These are phyloP conservation scores for Cornus suecica DNA, from an alignment of 148 eudicot genomes.

Conservation along the genomic window DNA sequence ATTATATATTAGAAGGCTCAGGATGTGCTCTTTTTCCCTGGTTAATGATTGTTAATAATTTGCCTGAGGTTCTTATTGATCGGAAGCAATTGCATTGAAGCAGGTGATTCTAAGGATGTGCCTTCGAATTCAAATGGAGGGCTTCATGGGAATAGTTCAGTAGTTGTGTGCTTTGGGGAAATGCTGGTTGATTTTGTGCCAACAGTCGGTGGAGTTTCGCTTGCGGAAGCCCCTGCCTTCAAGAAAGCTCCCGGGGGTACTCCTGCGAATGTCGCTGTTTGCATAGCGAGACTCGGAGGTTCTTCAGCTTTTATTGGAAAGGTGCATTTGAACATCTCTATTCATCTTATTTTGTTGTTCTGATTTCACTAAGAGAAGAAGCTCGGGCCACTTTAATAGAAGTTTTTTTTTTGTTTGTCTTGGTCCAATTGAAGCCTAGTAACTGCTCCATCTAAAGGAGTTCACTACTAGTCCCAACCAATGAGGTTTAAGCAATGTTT, in stretches of 20 bases:
- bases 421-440: no score
- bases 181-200: conserved; percentile 92
- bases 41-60: conserved; percentile 11
- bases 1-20: neutral
- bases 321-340: conserved; percentile 31
- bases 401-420: no score
- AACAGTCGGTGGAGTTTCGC: conserved; percentile 69
- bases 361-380: no score
- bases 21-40: neutral
- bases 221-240: conserved; percentile 88
- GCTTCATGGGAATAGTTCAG: conserved; percentile 9
- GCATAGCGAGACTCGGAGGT: conserved; percentile 79
- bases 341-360: neutral
- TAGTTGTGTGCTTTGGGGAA: conserved; percentile 89
- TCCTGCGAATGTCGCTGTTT: conserved; percentile 96
- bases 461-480: neutral
- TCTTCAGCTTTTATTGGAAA: conserved; percentile 88
- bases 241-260: conserved; percentile 94
- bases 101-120: conserved; percentile 17
- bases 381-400: no score
- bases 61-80: neutral
- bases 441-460: neutral
- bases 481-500: neutral
- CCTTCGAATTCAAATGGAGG: conserved; percentile 37
- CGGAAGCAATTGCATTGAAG: neutral